phyloP scores from a whole-genome alignment of 495 filamentous ascomycete genomes.

The Paragyromitra xinjiangensis region DNA sequence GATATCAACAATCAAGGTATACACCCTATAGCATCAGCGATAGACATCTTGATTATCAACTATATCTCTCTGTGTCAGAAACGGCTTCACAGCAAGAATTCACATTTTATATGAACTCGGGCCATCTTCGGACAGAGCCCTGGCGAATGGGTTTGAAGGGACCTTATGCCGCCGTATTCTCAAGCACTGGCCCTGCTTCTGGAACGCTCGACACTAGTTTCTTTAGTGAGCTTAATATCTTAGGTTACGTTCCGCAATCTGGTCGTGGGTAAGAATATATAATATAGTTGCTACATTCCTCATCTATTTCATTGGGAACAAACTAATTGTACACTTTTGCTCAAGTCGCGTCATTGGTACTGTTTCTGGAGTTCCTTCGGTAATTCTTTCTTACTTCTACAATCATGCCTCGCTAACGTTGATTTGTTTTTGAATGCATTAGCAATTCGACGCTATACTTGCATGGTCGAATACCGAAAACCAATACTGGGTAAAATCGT shows the following conservation, averaged over 20 bases:
- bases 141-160: conserved; percentile 72
- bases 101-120: conserved; percentile 62
- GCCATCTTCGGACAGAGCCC: conserved; percentile 69
- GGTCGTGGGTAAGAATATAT: conserved; percentile 61
- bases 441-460: conserved; percentile 64
- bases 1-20: conserved; percentile 73
- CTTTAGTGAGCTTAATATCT: conserved; percentile 67
- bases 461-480: conserved; percentile 71
- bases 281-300: conserved; percentile 50
- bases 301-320: background rate
- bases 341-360: conserved; percentile 59
- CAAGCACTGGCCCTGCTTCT: conserved; percentile 66
- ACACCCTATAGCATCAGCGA: conserved; percentile 59
- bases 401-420: background rate
- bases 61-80: conserved; percentile 9
- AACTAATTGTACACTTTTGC: background rate
- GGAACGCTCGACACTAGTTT: conserved; percentile 67
- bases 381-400: conserved; percentile 1
- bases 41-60: conserved; percentile 47
- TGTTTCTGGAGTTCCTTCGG: conserved; percentile 60
- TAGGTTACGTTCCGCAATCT: conserved; percentile 67
- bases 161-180: conserved; percentile 70
- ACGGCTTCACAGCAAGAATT: conserved; percentile 30
- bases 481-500: conserved; percentile 69
- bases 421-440: background rate